Evolutionary conservation across 176 grass and related monocot genomes (phyloP).

Genomic region (Luzula sylvatica): DNA sequence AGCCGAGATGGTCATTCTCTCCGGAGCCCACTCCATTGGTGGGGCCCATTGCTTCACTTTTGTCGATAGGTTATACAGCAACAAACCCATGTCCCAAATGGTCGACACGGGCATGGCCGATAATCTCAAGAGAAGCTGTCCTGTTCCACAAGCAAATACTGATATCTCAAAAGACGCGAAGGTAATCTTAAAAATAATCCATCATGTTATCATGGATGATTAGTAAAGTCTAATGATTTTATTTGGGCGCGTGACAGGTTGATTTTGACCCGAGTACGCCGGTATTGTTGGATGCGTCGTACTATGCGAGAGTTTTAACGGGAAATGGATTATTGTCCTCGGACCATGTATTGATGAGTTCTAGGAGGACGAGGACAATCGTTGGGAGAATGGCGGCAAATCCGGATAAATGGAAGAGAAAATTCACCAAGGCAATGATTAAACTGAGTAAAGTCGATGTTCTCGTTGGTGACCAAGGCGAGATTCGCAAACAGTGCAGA

Average conservation of each 20-base stretch:
- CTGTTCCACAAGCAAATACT: not conserved
- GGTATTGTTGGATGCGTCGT: conserved; percentile 25
- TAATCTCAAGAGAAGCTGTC: conserved; percentile 28
- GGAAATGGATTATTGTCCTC: conserved; percentile 45
- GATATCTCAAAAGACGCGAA: conserved; percentile 5
- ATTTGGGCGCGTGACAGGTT: conserved; percentile 12
- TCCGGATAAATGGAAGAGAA: conserved; percentile 12
- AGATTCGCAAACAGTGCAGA: conserved; percentile 38
- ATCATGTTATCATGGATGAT: not conserved
- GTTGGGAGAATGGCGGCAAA: conserved; percentile 15
- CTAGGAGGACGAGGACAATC: conserved; percentile 15
- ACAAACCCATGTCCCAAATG: not conserved
- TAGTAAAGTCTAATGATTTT: not conserved
- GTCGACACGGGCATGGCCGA: conserved; percentile 21
- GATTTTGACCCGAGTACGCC: conserved; percentile 30
- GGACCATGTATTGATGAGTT: conserved; percentile 32
- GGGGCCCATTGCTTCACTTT: conserved; percentile 44
- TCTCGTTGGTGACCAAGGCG: conserved; percentile 39
- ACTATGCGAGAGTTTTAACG: conserved; percentile 24
- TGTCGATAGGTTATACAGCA: conserved; percentile 2
- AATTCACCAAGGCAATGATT: conserved; percentile 38
- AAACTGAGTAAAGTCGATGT: conserved; percentile 36
- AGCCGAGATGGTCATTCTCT: conserved; percentile 36
- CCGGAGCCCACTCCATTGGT: conserved; percentile 61
- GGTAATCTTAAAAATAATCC: not conserved